Evolutionary conservation across 495 filamentous ascomycete genomes (phyloP).

Genomic region (Darksidea phi): DNA sequence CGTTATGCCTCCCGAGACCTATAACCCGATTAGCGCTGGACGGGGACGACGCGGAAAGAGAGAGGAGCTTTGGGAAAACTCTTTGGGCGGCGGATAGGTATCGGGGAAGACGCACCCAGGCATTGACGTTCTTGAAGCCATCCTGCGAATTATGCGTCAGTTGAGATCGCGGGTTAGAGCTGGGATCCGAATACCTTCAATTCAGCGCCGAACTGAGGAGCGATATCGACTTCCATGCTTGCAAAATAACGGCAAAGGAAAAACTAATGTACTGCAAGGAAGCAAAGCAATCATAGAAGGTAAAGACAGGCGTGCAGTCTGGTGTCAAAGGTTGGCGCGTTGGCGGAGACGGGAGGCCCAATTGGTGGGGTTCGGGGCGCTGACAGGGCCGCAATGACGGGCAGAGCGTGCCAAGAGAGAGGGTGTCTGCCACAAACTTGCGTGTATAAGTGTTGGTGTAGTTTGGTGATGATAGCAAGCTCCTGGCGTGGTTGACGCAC

Average conservation of each 20-base stretch:
- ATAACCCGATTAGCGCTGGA: slow-evolving; percentile 37
- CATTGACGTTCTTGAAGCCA: slow-evolving; percentile 89
- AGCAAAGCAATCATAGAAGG: slow-evolving; percentile 6
- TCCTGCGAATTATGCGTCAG: slow-evolving; percentile 57
- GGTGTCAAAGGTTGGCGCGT: slow-evolving; percentile 8
- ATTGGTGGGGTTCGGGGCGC: not conserved
- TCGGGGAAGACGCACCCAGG: slow-evolving; percentile 64
- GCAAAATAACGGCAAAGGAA: not conserved
- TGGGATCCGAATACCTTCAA: slow-evolving; percentile 66
- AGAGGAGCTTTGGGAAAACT: slow-evolving; percentile 7
- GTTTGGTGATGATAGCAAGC: not conserved
- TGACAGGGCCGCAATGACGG: slow-evolving; percentile 7
- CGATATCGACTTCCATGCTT: slow-evolving; percentile 51
- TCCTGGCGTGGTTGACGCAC: not conserved
- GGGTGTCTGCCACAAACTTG: too few relatives aligned
- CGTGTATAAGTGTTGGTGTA: not conserved
- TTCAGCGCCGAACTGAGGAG: slow-evolving; percentile 82
- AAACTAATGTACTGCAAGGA: not conserved
- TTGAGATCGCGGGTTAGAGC: slow-evolving; percentile 14
- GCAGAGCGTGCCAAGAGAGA: not conserved
- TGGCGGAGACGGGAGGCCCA: slow-evolving; percentile 11
- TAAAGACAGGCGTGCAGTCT: not conserved
- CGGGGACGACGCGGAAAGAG: not conserved
- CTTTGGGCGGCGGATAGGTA: not conserved
- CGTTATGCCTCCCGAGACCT: slow-evolving; percentile 78